Evolutionary conservation across 768 basidiomycete species (phyloP).

Genomic region (Lactifluus pinguis): DNA sequence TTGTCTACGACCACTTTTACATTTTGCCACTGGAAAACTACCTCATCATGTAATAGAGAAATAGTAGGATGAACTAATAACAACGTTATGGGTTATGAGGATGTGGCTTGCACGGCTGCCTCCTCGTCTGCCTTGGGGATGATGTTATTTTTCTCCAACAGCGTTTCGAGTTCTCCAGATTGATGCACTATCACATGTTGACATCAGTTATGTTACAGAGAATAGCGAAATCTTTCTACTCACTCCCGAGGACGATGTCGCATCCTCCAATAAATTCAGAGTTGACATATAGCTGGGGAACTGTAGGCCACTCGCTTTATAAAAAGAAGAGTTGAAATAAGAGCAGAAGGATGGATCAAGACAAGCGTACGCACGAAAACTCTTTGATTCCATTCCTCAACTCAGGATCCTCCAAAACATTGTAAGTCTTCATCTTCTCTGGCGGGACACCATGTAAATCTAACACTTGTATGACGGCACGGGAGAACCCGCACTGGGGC

Average conservation of each 20-base stretch:
- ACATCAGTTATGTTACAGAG: not conserved
- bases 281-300: conserved; percentile 90
- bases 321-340: not conserved
- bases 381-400: conserved; percentile 86
- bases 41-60: not conserved
- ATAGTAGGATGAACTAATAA: not conserved
- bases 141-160: conserved; percentile 63
- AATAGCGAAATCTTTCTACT: conserved; percentile 29
- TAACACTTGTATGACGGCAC: conserved; percentile 86
- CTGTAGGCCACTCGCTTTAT: conserved; percentile 90
- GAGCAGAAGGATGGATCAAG: not conserved
- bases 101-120: conserved; percentile 15
- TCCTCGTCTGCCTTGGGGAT: conserved; percentile 41
- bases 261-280: conserved; percentile 97
- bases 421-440: conserved; percentile 82
- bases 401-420: conserved; percentile 82
- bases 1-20: not conserved
- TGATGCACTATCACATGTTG: conserved; percentile 69
- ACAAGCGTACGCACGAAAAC: conserved; percentile 69
- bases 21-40: not conserved
- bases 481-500: conserved; percentile 93
- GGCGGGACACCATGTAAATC: conserved; percentile 71
- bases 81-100: conserved; percentile 4
- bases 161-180: conserved; percentile 81
- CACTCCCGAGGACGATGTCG: conserved; percentile 87